Percentiles rank a stretch among this genome's conserved stretches.
Conservation (phyloP, 306 rosid species). For the Vigna mungo region DNA sequence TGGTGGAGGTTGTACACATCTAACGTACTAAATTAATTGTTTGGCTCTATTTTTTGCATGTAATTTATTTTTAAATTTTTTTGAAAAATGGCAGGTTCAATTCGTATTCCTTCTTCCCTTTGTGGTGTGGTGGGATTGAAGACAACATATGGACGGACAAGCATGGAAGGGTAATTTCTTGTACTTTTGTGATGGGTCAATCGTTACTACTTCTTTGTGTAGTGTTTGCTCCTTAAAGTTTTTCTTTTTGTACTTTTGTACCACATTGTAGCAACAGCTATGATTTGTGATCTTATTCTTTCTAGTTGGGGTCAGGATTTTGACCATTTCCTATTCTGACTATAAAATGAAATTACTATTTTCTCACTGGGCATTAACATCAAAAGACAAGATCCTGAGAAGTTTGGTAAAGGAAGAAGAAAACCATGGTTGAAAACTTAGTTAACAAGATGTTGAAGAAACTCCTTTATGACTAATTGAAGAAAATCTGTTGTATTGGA, state of each 20-base stretch:
- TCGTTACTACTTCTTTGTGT: background rate
- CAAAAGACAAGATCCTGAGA: constrained; percentile 25
- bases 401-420: constrained; percentile 15
- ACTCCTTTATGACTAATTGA: constrained; percentile 13
- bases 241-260: background rate
- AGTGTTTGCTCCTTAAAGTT: constrained; percentile 16
- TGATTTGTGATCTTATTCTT: constrained; percentile 17
- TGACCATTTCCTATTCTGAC: constrained; percentile 30
- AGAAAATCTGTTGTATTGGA: constrained; percentile 33
- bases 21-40: constrained; percentile 33
- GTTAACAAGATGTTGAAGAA: constrained; percentile 32
- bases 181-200: constrained; percentile 21
- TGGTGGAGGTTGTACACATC: constrained; percentile 86
- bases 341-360: constrained; percentile 2
- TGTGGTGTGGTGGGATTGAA: constrained; percentile 97
- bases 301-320: constrained; percentile 31
- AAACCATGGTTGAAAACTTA: background rate
- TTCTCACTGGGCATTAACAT: background rate
- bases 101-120: constrained; percentile 96
- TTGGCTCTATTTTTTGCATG: constrained; percentile 28
- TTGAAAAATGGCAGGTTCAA: constrained; percentile 75
- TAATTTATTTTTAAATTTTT: constrained; percentile 35
- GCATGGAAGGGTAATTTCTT: constrained; percentile 79
- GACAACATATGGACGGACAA: constrained; percentile 80
- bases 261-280: constrained; percentile 13